phyloP scores from a whole-genome alignment of 352 stramenopile species.

The Globisporangium lucens region DNA sequence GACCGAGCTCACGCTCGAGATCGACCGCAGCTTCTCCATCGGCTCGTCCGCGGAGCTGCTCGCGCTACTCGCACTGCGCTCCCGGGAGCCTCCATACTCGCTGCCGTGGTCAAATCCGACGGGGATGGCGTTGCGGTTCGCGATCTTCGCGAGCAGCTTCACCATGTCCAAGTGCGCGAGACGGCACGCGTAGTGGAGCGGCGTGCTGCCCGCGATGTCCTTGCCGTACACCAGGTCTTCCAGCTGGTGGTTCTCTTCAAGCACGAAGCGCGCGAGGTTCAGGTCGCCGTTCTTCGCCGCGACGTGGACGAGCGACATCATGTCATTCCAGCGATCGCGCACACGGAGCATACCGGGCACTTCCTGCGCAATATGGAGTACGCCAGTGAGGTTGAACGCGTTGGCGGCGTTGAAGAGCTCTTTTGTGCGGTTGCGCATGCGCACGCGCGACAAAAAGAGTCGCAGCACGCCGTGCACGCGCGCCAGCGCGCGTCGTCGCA shows the following conservation, averaged over 20 bases:
- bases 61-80: conserved; percentile 60
- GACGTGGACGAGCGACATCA: conserved; percentile 89
- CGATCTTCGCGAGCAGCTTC: conserved; percentile 78
- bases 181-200: conserved; percentile 78
- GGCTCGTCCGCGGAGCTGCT: conserved; percentile 49
- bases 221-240: conserved; percentile 85
- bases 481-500: conserved; percentile 65
- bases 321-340: conserved; percentile 67
- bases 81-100: conserved; percentile 31
- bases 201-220: conserved; percentile 73
- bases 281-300: conserved; percentile 84
- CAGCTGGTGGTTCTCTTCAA: conserved; percentile 77
- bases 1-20: conserved; percentile 42
- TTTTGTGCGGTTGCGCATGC: conserved; percentile 78
- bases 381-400: conserved; percentile 70
- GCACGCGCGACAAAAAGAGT: conserved; percentile 78
- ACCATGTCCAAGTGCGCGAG: conserved; percentile 85
- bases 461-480: conserved; percentile 67
- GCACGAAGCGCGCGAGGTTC: conserved; percentile 78
- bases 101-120: conserved; percentile 40
- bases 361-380: conserved; percentile 81
- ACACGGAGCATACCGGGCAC: conserved; percentile 78
- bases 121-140: conserved; percentile 75
- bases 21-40: conserved; percentile 58
- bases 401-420: conserved; percentile 77